Evolutionary conservation across 108 stramenopile genomes (phyloP).

Genomic region (Fistulifera solaris): DNA sequence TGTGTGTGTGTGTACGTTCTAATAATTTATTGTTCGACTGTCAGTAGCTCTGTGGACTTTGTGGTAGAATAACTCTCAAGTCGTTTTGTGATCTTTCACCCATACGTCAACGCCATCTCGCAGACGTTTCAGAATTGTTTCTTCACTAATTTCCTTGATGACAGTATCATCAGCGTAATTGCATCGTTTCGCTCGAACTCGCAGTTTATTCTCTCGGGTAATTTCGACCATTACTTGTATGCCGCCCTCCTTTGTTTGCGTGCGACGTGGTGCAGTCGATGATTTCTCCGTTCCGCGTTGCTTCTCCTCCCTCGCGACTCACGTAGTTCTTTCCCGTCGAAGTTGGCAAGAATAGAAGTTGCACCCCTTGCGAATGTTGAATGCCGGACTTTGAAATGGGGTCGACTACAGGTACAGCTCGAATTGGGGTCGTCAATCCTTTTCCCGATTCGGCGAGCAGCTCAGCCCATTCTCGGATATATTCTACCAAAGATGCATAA

Average conservation of each 20-base stretch:
- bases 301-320: constrained; percentile 47
- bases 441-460: constrained; percentile 34
- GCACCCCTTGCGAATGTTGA: constrained; percentile 36
- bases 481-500: constrained; percentile 36
- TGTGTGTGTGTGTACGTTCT: no score
- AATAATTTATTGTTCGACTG: no score
- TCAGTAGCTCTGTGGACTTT: no score
- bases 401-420: constrained; percentile 13
- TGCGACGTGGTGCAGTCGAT: constrained; percentile 4
- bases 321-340: constrained; percentile 62
- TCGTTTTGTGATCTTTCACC: constrained; percentile 25
- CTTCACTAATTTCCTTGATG: constrained; percentile 72
- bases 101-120: constrained; percentile 53
- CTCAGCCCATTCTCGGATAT: constrained; percentile 57
- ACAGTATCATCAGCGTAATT: constrained; percentile 63
- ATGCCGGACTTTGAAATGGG: constrained; percentile 18
- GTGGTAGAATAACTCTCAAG: background rate
- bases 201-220: constrained; percentile 23
- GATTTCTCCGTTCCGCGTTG: constrained; percentile 27
- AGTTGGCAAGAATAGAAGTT: constrained; percentile 60
- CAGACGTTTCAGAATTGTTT: constrained; percentile 54
- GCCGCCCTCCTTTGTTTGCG: constrained; percentile 51
- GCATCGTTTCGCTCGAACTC: constrained; percentile 69
- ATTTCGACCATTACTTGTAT: constrained; percentile 69
- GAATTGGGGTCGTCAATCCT: constrained; percentile 71